These are phyloP conservation scores for Kitagawia praeruptora DNA, from an alignment of 129 eudicot species.

Conservation along the genomic window DNA sequence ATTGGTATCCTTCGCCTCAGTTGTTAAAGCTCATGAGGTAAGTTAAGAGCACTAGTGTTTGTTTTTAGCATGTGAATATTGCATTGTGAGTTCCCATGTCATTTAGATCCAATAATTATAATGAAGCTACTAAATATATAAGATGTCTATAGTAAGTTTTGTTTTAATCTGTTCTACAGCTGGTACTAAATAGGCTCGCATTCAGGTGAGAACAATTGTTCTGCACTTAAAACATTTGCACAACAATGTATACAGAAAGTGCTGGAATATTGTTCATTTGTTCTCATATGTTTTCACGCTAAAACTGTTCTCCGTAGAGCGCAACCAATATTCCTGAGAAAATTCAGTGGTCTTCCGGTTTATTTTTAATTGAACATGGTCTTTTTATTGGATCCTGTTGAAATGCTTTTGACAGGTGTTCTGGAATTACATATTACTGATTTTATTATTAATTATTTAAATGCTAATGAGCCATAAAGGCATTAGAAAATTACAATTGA, in stretches of 20 bases:
- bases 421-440: background rate
- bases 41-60: constrained; percentile 12
- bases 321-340: background rate
- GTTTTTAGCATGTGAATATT: background rate
- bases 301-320: background rate
- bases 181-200: background rate
- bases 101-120: background rate
- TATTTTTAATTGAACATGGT: background rate
- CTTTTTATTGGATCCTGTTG: background rate
- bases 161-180: background rate
- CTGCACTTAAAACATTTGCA: background rate
- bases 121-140: background rate
- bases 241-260: background rate
- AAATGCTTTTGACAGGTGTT: background rate
- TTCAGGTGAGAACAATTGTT: background rate
- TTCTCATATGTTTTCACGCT: background rate
- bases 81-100: background rate
- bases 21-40: constrained; percentile 82
- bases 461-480: no score
- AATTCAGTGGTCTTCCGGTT: background rate
- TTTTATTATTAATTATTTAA: no score
- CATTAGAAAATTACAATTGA: no score
- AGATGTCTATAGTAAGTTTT: background rate
- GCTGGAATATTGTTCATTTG: no score
- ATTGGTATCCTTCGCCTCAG: constrained; percentile 68